A percentile compares a stretch with the other conserved stretches of the same genome.
Conservation (phyloP, 2,329 filamentous ascomycete genomes). For the Cordyceps pruinosa region DNA sequence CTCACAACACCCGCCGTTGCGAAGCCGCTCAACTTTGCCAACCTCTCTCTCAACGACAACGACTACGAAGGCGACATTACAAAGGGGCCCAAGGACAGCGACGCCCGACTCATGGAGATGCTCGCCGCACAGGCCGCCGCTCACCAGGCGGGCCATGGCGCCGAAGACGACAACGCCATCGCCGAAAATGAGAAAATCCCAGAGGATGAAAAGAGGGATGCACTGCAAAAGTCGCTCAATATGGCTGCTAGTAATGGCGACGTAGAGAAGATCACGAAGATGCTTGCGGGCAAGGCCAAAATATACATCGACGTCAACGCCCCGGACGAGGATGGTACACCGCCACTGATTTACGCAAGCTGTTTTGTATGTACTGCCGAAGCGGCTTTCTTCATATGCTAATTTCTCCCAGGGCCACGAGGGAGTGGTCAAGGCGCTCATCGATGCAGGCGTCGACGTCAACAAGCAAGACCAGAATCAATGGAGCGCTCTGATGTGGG, state of each 20-base stretch:
- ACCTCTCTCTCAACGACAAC: constrained; percentile 74
- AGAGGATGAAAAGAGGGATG: constrained; percentile 67
- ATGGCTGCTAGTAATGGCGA: constrained; percentile 98
- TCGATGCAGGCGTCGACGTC: constrained; percentile 80
- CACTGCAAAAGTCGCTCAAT: constrained; percentile 80
- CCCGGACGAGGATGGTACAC: constrained; percentile 88
- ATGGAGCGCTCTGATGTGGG: constrained; percentile 99
- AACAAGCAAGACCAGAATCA: constrained; percentile 93
- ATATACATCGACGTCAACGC: constrained; percentile 77
- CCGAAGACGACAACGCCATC: constrained; percentile 75
- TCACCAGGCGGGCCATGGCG: constrained; percentile 64
- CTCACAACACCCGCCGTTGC: constrained; percentile 79
- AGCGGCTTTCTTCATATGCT: constrained; percentile 8
- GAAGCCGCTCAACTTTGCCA: constrained; percentile 74
- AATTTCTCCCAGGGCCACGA: constrained; percentile 64
- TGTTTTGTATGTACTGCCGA: constrained; percentile 67
- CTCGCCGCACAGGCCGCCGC: constrained; percentile 79
- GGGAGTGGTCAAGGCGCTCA: constrained; percentile 73
- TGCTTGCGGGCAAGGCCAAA: constrained; percentile 68
- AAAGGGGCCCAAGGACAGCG: constrained; percentile 62
- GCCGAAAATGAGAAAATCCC: constrained; percentile 67
- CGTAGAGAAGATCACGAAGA: constrained; percentile 67
- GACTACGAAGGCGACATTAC: constrained; percentile 59
- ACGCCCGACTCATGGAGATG: constrained; percentile 90
- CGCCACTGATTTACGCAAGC: constrained; percentile 94